phyloP scores from a whole-genome alignment of 768 basidiomycete species.

The Termitomyces sp. region DNA sequence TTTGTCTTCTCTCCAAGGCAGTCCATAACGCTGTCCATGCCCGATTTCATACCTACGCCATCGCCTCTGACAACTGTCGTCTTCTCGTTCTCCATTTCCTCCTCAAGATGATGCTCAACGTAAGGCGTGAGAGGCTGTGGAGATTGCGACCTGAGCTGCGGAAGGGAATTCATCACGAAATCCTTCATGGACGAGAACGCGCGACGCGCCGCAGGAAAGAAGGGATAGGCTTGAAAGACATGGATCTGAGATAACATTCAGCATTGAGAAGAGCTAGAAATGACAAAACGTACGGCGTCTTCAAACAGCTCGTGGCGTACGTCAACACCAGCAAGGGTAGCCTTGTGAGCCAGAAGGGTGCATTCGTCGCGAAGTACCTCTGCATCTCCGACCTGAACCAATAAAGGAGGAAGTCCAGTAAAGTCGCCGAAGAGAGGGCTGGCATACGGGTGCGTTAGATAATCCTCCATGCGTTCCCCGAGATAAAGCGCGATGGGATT shows the following conservation, averaged over 20 bases:
- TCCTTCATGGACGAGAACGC: slow-evolving; percentile 67
- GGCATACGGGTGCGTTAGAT: slow-evolving; percentile 94
- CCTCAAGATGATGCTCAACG: slow-evolving; percentile 56
- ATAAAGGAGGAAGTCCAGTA: slow-evolving; percentile 76
- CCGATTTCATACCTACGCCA: slow-evolving; percentile 48
- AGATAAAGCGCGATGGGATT: slow-evolving; percentile 95
- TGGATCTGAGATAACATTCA: slow-evolving; percentile 53
- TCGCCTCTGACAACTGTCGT: slow-evolving; percentile 70
- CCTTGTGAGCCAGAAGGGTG: slow-evolving; percentile 89
- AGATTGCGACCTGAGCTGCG: slow-evolving; percentile 41
- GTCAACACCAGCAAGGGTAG: slow-evolving; percentile 76
- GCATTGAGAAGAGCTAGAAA: background rate
- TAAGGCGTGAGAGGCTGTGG: slow-evolving; percentile 47
- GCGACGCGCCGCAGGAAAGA: slow-evolving; percentile 56
- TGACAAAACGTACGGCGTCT: slow-evolving; percentile 62
- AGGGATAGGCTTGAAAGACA: slow-evolving; percentile 88
- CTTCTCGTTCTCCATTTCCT: slow-evolving; percentile 65
- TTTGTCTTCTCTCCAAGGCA: slow-evolving; percentile 21
- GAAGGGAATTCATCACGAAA: slow-evolving; percentile 60
- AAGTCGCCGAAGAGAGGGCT: slow-evolving; percentile 93
- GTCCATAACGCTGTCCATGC: slow-evolving; percentile 34
- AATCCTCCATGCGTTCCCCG: slow-evolving; percentile 71
- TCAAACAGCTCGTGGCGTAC: slow-evolving; percentile 87
- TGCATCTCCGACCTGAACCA: slow-evolving; percentile 90
- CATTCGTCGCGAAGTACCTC: slow-evolving; percentile 96